Evolutionary conservation across 331 rosid species (phyloP).

Genomic region (Dryas integrifolia): DNA sequence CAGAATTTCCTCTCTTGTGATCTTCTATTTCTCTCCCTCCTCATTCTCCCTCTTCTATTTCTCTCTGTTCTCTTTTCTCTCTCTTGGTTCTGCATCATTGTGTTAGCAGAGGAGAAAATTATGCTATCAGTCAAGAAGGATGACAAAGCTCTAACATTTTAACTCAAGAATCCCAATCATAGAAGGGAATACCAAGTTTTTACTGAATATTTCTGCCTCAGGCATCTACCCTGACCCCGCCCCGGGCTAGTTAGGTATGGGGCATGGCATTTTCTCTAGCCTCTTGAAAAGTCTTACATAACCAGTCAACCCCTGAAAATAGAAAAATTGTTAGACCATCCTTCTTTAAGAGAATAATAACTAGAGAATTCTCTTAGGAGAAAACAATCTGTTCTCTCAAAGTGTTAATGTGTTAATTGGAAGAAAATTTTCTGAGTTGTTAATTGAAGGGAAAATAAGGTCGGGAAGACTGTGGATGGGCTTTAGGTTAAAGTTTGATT

Average conservation of each 20-base stretch:
- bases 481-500: too few species aligned
- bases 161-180: background rate
- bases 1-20: background rate
- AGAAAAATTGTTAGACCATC: background rate
- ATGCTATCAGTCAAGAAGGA: background rate
- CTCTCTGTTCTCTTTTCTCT: background rate
- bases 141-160: background rate
- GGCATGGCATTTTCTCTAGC: background rate
- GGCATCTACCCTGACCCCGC: background rate
- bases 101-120: background rate
- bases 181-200: background rate
- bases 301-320: background rate
- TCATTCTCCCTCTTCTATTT: background rate
- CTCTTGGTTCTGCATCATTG: background rate
- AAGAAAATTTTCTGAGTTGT: constrained; percentile 1
- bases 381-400: background rate
- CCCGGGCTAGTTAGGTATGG: background rate
- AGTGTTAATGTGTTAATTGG: background rate
- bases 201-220: background rate
- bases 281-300: background rate
- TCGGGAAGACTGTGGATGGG: too few species aligned
- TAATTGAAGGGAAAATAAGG: background rate
- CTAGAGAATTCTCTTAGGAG: background rate
- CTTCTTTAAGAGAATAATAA: background rate
- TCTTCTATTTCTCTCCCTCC: background rate